Conservation (phyloP, 345 rosid genomes). For the Eucalyptus caleyi region DNA sequence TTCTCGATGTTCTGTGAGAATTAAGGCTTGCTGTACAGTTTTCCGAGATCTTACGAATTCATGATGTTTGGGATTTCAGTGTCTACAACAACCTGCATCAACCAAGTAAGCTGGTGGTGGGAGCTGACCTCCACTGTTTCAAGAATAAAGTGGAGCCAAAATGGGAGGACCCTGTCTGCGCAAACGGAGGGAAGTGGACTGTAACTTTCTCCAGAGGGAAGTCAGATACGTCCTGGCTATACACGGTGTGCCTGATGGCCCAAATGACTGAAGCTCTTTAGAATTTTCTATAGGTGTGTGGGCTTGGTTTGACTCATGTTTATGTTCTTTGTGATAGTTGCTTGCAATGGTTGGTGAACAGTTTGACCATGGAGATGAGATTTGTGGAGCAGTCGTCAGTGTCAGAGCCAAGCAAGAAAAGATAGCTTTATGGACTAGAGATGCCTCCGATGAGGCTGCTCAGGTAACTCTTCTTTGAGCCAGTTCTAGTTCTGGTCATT, state of each 20-base stretch:
- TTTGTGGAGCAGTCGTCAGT: conserved; percentile 81
- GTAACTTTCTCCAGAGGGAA: conserved; percentile 28
- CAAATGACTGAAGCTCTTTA: background rate
- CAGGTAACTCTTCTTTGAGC: conserved; percentile 37
- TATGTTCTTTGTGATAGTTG: conserved; percentile 7
- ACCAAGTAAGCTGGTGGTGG: conserved; percentile 54
- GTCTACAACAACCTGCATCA: conserved; percentile 54
- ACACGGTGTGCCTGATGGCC: conserved; percentile 35
- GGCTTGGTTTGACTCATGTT: background rate
- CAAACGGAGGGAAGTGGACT: conserved; percentile 91
- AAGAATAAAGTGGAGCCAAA: conserved; percentile 76
- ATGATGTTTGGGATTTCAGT: conserved; percentile 15
- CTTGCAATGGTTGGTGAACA: conserved; percentile 91
- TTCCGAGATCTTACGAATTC: background rate
- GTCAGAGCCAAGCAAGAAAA: conserved; percentile 57
- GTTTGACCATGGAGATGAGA: conserved; percentile 77
- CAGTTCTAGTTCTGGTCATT: background rate
- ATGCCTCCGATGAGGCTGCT: conserved; percentile 69
- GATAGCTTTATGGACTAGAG: conserved; percentile 75
- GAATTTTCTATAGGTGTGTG: background rate
- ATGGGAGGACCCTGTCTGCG: conserved; percentile 92
- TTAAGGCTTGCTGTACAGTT: background rate
- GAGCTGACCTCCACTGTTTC: conserved; percentile 83
- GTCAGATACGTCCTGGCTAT: conserved; percentile 63
- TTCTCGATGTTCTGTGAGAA: background rate